These are phyloP conservation scores for Blastobotrys arbuscula DNA, from an alignment of 1,139 yeast species.

Conservation along the genomic window DNA sequence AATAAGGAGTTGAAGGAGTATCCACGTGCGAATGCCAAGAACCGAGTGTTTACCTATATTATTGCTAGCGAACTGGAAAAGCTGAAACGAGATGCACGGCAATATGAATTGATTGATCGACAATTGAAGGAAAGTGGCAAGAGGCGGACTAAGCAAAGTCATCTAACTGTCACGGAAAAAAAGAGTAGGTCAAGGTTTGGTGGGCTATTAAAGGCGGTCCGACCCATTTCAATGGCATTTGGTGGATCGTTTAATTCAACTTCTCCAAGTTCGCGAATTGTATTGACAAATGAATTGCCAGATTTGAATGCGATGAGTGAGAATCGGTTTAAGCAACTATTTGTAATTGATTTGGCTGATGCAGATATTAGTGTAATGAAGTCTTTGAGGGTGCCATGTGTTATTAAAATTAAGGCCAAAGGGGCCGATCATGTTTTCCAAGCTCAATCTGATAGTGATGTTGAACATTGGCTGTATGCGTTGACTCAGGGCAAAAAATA, in stretches of 20 bases:
- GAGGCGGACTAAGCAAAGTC: not conserved
- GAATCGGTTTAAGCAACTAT: slow-evolving; percentile 49
- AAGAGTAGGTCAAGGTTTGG: slow-evolving; percentile 28
- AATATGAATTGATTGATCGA: slow-evolving; percentile 39
- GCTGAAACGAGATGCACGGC: slow-evolving; percentile 46
- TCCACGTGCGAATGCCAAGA: slow-evolving; percentile 32
- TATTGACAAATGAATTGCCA: slow-evolving; percentile 57
- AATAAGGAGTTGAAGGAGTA: slow-evolving; percentile 39
- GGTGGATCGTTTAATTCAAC: slow-evolving; percentile 26
- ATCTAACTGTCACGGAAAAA: slow-evolving; percentile 6
- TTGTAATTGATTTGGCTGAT: slow-evolving; percentile 50
- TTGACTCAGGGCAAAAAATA: slow-evolving; percentile 40
- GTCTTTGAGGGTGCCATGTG: slow-evolving; percentile 18
- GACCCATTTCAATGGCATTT: slow-evolving; percentile 40
- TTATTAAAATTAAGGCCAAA: slow-evolving; percentile 58
- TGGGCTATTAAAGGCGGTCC: slow-evolving; percentile 37
- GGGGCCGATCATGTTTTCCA: slow-evolving; percentile 61
- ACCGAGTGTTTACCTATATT: slow-evolving; percentile 41
- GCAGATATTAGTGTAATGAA: slow-evolving; percentile 26
- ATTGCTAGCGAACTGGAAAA: slow-evolving; percentile 47
- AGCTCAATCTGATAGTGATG: slow-evolving; percentile 56
- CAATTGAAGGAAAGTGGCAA: slow-evolving; percentile 28
- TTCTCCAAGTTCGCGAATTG: slow-evolving; percentile 46
- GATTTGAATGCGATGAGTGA: slow-evolving; percentile 41
- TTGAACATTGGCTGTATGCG: slow-evolving; percentile 66